Percentiles rank a stretch among this genome's conserved stretches.
These are phyloP conservation scores for Podaxis carcinomalis DNA, from an alignment of 768 basidiomycete genomes.

Conservation along the genomic window DNA sequence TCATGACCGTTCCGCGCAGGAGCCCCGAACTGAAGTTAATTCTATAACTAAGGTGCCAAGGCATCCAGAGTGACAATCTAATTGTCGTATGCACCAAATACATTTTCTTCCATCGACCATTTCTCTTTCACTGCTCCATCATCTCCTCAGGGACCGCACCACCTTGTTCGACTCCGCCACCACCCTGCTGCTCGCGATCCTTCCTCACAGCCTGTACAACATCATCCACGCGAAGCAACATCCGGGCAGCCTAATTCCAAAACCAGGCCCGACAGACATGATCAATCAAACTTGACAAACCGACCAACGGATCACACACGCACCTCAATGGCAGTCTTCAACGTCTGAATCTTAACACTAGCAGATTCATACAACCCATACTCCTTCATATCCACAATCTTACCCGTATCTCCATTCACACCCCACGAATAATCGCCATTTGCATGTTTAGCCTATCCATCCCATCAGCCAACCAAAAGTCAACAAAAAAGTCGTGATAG, in stretches of 20 bases:
- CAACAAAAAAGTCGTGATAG: not conserved
- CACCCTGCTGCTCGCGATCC: slow-evolving; percentile 57
- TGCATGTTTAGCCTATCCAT: slow-evolving; percentile 84
- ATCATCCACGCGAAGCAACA: slow-evolving; percentile 90
- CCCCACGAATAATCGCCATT: slow-evolving; percentile 90
- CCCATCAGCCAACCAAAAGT: not conserved
- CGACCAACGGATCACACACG: slow-evolving; percentile 12
- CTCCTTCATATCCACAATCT: slow-evolving; percentile 91
- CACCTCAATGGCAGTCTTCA: slow-evolving; percentile 96
- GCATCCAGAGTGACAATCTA: too few species aligned
- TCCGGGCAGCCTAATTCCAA: slow-evolving; percentile 66
- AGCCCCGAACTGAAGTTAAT: too few species aligned
- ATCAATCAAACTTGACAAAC: not conserved
- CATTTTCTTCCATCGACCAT: too few species aligned
- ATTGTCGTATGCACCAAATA: too few species aligned
- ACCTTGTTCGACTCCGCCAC: slow-evolving; percentile 30
- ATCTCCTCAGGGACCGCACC: slow-evolving; percentile 54
- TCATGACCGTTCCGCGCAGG: too few species aligned
- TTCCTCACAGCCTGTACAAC: slow-evolving; percentile 87
- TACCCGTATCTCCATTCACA: slow-evolving; percentile 93
- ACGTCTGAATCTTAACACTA: slow-evolving; percentile 95
- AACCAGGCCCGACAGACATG: not conserved
- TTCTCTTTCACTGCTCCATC: slow-evolving; percentile 24
- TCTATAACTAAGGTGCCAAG: too few species aligned
- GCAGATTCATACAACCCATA: slow-evolving; percentile 96